Evolutionary conservation across 1,284 basidiomycete species (phyloP).

Genomic region (Apiotrichum laibachii): DNA sequence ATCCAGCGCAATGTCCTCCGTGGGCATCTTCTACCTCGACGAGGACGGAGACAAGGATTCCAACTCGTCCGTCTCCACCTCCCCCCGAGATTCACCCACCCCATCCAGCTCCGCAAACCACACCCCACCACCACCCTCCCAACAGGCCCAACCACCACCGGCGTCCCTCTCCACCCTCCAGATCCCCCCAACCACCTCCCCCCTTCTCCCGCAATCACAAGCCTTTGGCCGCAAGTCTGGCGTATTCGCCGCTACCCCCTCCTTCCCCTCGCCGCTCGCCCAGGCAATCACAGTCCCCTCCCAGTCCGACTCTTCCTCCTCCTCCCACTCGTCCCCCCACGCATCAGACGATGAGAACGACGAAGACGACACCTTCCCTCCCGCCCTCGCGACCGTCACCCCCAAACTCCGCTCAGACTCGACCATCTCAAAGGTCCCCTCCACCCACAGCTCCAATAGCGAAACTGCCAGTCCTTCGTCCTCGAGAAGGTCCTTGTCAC

Average conservation of each 20-base stretch:
- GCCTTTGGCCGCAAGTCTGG: conserved; percentile 39
- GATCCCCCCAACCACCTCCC: conserved; percentile 19
- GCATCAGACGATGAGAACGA: conserved; percentile 32
- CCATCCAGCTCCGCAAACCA: background rate
- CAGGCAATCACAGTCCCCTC: conserved; percentile 44
- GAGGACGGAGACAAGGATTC: conserved; percentile 37
- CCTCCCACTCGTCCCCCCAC: conserved; percentile 33
- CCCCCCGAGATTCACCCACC: conserved; percentile 24
- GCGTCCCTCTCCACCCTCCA: conserved; percentile 20
- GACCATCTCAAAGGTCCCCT: conserved; percentile 1
- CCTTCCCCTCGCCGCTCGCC: conserved; percentile 48
- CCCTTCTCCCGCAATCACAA: conserved; percentile 24
- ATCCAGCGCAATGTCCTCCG: conserved; percentile 11
- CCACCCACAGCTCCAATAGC: conserved; percentile 11
- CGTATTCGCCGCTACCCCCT: conserved; percentile 46
- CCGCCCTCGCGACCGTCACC: background rate
- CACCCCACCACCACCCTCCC: background rate
- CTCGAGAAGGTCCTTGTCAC: conserved; percentile 22
- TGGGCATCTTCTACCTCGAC: conserved; percentile 43
- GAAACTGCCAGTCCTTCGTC: conserved; percentile 7
- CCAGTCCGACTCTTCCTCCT: conserved; percentile 42
- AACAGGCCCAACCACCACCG: conserved; percentile 4
- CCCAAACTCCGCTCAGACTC: background rate
- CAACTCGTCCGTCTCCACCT: conserved; percentile 18
- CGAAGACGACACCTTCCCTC: background rate